Base-by-base conservation (phyloP, 345 rosid genomes). In the Durio zibethinus region DNA sequence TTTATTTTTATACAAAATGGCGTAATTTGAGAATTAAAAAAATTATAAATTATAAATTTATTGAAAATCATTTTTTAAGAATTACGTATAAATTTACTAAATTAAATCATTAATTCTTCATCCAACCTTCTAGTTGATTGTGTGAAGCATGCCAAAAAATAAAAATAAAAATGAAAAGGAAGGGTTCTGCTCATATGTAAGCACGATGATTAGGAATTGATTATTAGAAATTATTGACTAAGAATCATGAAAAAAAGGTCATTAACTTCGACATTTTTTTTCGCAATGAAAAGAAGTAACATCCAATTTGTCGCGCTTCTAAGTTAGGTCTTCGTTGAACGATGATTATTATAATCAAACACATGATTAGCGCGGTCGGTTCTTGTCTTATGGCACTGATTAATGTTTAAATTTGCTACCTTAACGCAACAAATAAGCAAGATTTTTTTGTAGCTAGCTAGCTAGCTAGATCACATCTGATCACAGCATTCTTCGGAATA, bases 201-300 rank as follows among this genome's bases (percentile, higher is more conserved):
- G 78, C 67, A 71, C 59, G 67, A 74, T 59, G 80, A 78, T 75
- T 73, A 33, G 2, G 45, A 71, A 15, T 79, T 57, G 47, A 64
- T 53, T 50, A 48, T 45, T 15, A 29, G 3, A 47, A 56, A 4
- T 2, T 40, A 4, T 67, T 67, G 29, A 42, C 52, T 21, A 42
- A 67, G 11, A 43, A 67, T 67, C 53, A 23, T 12, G 53, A 5
- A 23, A 66, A 66, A 65, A 40, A 21, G 50, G 10, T 38, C 71
- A 66, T 4, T 66, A 21, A 66, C 29, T 38, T 65, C n/a, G 70
- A 65, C 70, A 64, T 18, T 35, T 33, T 64, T n/a, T n/a, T n/a
- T n/a, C 5, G 18, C 69, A 47, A 71, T 20, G 20, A 8, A 71
- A 7, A 71, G n/a, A 0, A 31, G 10, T 8, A 43, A 20, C 57